Evolutionary conservation across 257 asterid genomes (phyloP).

Genomic region (Solanum megistacrolobum): DNA sequence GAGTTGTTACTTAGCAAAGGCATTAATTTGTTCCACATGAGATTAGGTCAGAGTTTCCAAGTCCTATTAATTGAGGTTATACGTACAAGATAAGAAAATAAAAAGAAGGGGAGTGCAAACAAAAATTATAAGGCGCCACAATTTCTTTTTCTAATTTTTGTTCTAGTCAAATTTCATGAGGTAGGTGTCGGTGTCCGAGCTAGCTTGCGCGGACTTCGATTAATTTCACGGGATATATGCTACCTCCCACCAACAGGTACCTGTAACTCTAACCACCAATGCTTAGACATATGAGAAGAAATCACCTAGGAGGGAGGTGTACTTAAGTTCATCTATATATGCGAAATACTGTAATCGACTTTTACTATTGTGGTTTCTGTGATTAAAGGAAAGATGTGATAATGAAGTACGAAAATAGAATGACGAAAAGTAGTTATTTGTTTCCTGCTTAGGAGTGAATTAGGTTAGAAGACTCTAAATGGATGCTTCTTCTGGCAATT

Average conservation of each 20-base stretch:
- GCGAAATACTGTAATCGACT: neutral
- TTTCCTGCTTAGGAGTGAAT: neutral
- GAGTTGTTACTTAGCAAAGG: neutral
- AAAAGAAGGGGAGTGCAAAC: neutral
- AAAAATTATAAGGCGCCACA: neutral
- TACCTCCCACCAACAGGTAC: neutral
- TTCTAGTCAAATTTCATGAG: neutral
- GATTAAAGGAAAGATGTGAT: neutral
- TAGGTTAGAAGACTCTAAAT: neutral
- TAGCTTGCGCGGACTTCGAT: neutral
- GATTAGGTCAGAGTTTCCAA: neutral
- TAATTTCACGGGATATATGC: neutral
- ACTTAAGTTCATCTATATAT: neutral
- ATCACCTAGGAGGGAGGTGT: neutral
- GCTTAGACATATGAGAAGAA: neutral
- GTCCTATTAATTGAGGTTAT: neutral
- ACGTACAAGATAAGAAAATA: neutral
- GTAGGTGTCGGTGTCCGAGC: neutral
- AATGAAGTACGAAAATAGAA: neutral
- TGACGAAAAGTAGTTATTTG: neutral
- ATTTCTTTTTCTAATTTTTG: neutral
- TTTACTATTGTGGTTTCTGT: neutral
- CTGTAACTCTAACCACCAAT: neutral
- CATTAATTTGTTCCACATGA: neutral
- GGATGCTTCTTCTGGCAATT: neutral